These are phyloP conservation scores for Trichocomaceae sp. DNA, from an alignment of 2,329 filamentous ascomycete genomes.

Conservation along the genomic window DNA sequence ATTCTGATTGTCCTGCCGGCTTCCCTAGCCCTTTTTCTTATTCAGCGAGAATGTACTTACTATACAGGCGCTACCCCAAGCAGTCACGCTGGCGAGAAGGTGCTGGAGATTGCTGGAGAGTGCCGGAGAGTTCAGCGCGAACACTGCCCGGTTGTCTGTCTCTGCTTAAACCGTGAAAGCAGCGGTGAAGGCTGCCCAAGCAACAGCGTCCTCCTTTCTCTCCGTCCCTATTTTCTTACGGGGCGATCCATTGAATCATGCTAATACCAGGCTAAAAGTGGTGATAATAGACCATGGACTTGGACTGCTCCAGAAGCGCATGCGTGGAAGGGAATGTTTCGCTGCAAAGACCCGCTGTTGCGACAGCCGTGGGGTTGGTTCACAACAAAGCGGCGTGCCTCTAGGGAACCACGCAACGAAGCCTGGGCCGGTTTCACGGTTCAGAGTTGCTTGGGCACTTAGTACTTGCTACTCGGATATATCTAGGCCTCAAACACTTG, in stretches of 20 bases:
- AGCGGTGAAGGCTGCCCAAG: slow-evolving; percentile 11
- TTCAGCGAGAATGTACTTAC: not conserved
- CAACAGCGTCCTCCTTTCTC: slow-evolving; percentile 1
- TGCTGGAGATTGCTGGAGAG: not conserved
- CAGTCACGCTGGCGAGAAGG: not conserved
- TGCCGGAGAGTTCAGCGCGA: no score
- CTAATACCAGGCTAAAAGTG: not conserved
- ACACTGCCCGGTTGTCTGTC: not conserved
- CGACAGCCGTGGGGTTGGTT: slow-evolving; percentile 6
- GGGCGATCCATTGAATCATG: not conserved
- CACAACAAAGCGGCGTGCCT: not conserved
- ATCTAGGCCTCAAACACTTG: not conserved
- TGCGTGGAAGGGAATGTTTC: slow-evolving; percentile 12
- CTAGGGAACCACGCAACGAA: slow-evolving; percentile 5
- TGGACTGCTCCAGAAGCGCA: slow-evolving; percentile 1
- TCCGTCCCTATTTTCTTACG: not conserved
- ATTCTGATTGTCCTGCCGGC: not conserved
- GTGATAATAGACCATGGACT: not conserved
- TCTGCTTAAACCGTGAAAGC: slow-evolving; percentile 2
- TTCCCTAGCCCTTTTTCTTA: not conserved
- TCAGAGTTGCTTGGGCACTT: not conserved
- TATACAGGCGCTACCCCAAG: no score
- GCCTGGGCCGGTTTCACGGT: not conserved
- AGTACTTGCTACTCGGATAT: not conserved
- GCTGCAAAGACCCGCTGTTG: slow-evolving; percentile 6